Evolutionary conservation across 108 stramenopile genomes (phyloP), one percentile per base, ranked within the genome.

Genomic region (Nannochloropsis gaditana): DNA sequence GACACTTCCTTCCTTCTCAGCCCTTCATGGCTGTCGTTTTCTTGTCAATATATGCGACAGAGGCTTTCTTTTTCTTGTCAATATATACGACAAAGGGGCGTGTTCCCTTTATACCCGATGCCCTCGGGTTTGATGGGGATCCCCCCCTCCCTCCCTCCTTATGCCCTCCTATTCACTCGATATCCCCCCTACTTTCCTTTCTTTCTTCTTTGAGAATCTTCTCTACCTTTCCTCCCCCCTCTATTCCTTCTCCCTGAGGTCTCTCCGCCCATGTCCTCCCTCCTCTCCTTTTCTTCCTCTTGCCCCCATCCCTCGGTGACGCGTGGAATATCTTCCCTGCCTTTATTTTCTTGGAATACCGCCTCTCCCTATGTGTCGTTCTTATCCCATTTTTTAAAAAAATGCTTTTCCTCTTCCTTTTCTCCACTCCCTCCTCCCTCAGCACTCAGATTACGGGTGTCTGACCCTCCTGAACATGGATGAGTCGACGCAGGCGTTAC

Each of bases 401-500:
- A 11, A 15, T 50, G 0, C 47, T 50, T 15, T 15, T 1, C 47
- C 47, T 50, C 47, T 50, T 50, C 47, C 47, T 50, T 15, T 31
- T 31, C 31, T 50, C 47, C 47, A 11, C 47, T 15, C 15, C 47
- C 47, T 50, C 47, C 47, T 50, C 47, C 47, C 47, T 50, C 47
- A 50, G 47, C 47, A 50, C 15, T 50, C 47, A 15, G 47, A 50
- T 15, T 50, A 50, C 47, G 47, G 47, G 11, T 50, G 47, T 50
- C 47, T 50, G 47, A 50, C 47, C 47, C 47, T 50, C 47, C 47
- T 11, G 47, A 50, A 50, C 47, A 50, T 50, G 47, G 47, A 50
- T 50, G 47, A 50, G 0, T 50, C 47, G 11, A 50, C 10, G 47
- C 47, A 50, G 11, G 47, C 47, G 10, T 15, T 50, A 15, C 47